These are phyloP conservation scores for Chlorella variabilis DNA, from an alignment of 163 green algal genomes.

Conservation along the genomic window DNA sequence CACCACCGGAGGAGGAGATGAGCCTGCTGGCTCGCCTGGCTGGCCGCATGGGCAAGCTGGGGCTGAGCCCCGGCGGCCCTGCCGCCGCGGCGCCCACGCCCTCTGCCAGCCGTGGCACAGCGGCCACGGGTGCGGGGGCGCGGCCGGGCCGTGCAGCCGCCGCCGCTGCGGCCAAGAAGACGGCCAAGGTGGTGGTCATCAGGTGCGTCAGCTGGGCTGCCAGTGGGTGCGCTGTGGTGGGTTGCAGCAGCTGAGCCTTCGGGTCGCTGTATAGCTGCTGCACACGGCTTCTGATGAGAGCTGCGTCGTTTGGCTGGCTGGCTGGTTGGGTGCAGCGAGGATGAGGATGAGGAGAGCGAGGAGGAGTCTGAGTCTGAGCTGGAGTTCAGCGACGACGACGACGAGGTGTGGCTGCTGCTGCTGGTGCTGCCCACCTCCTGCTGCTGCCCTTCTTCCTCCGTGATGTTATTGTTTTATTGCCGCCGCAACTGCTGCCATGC, in stretches of 20 bases:
- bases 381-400: conserved; percentile 11
- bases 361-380: conserved; percentile 5
- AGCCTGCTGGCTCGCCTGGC: conserved; percentile 54
- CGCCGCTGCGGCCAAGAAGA: conserved; percentile 34
- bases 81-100: conserved; percentile 13
- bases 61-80: background rate
- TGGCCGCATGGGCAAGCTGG: conserved; percentile 41
- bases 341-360: conserved; percentile 5
- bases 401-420: background rate
- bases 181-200: conserved; percentile 27
- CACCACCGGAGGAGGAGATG: conserved; percentile 47
- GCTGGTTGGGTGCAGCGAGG: background rate
- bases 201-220: background rate
- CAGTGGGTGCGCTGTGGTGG: background rate
- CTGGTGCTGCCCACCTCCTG: background rate
- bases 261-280: no score
- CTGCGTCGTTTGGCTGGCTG: no score
- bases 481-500: no score
- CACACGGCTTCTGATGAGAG: no score
- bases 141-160: conserved; percentile 16
- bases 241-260: no score
- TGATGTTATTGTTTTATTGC: no score
- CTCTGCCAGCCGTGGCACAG: background rate
- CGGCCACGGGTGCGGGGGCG: background rate
- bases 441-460: background rate